These are phyloP conservation scores for Daldinia loculata DNA, from an alignment of 495 filamentous ascomycete species.

Conservation along the genomic window DNA sequence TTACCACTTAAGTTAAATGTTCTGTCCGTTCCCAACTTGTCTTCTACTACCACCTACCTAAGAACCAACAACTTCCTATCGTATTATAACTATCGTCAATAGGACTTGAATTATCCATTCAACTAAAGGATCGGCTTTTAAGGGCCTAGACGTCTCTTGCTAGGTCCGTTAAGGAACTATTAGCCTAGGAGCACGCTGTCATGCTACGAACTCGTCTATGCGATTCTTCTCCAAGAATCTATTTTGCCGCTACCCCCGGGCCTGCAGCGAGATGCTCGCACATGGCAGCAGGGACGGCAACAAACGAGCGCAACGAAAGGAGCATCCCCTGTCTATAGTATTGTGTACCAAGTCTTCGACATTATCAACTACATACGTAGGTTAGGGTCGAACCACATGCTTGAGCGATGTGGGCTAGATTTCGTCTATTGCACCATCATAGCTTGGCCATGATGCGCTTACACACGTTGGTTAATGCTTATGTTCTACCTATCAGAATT, in stretches of 20 bases:
- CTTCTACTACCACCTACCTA: slow-evolving; percentile 33
- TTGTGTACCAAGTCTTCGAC: slow-evolving; percentile 11
- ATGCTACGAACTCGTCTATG: slow-evolving; percentile 32
- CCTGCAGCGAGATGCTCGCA: slow-evolving; percentile 34
- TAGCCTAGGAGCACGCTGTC: slow-evolving; percentile 36
- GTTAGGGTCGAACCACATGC: slow-evolving; percentile 8
- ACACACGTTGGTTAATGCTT: slow-evolving; percentile 9
- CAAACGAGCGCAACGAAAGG: slow-evolving; percentile 16
- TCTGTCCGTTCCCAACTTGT: slow-evolving; percentile 33
- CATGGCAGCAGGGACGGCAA: slow-evolving; percentile 38
- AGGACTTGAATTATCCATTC: slow-evolving; percentile 22
- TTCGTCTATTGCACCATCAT: slow-evolving; percentile 18
- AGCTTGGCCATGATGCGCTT: slow-evolving; percentile 13
- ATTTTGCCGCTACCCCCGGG: slow-evolving; percentile 38
- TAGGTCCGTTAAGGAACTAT: slow-evolving; percentile 16
- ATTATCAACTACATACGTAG: slow-evolving; percentile 3
- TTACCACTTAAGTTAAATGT: slow-evolving; percentile 1
- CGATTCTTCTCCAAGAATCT: slow-evolving; percentile 24
- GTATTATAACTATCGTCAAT: slow-evolving; percentile 14
- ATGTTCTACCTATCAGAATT: slow-evolving; percentile 29
- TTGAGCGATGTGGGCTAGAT: slow-evolving; percentile 19
- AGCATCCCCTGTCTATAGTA: slow-evolving; percentile 7
- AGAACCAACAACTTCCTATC: slow-evolving; percentile 20
- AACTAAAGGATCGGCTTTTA: slow-evolving; percentile 21
- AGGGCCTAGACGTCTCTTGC: slow-evolving; percentile 21